Evolutionary conservation across 305 asterid species (phyloP), one percentile per base, ranked within the genome.

Genomic region (Fraxinus sp.): DNA sequence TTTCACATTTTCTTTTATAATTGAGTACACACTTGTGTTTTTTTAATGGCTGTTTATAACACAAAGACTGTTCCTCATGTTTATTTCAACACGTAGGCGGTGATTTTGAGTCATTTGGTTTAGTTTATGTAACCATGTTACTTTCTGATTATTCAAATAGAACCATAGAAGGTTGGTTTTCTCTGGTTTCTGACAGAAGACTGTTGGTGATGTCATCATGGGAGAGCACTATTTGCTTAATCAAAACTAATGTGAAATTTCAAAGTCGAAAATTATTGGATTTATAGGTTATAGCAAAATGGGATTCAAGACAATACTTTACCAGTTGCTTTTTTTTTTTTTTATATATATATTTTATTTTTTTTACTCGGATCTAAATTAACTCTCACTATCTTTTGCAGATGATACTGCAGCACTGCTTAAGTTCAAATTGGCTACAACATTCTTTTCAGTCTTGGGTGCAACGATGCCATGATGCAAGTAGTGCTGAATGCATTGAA

Each of bases 401-500:
- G 99, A 95, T 97, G 97, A 87, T 93, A 83, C 85, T 89, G 89
- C 93, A 79, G 55, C 76, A 90, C 70, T 95, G 85, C 90, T 75
- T 91, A 64, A 84, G 82, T 82, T 82, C 97, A 77, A 86, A 85
- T 72, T 93, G 97, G 94, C 90, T 91, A 86, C 89, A 88, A 33
- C 86, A 86, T 78, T 89, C 94, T 73, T 32, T 86, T 87, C 89
- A 85, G 82, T 78, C 94, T 81, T 97, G 99, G 99, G 89, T 87
- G 82, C 93, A 92, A 85, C 86, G 78, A 80, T 95, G 99, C 85
- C 90, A 87, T 85, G 90, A 86, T 82, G 98, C 97, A 74, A 81
- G 86, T 85, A 93, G 89, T 86, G 99, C 99, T 46, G 98, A 95
- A 87, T 85, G 88, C 75, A 73, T 94, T 86, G 98, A 95, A 86